Evolutionary conservation across 73 alveolate species (phyloP).

Genomic region (Strombidium stylifer): DNA sequence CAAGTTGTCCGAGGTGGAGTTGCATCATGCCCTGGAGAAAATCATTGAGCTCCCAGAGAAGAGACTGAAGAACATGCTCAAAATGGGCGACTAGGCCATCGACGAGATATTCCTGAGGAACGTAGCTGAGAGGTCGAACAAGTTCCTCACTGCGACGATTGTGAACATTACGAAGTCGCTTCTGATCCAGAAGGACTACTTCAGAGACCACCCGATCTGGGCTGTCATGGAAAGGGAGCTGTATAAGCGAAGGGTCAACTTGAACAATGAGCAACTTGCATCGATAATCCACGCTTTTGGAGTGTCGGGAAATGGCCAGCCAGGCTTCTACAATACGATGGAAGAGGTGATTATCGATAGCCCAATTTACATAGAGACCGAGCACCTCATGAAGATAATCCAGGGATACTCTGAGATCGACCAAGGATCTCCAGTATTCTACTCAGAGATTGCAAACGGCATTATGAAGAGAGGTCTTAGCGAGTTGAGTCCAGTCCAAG

Average conservation of each 20-base stretch:
- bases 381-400: conserved; percentile 32
- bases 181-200: conserved; percentile 10
- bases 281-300: conserved; percentile 41
- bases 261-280: conserved; percentile 41
- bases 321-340: conserved; percentile 20
- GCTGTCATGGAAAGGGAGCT: conserved; percentile 36
- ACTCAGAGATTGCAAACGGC: conserved; percentile 15
- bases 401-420: conserved; percentile 32
- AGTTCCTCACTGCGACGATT: conserved; percentile 44
- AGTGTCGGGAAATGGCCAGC: conserved; percentile 41
- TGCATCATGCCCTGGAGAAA: conserved; percentile 33
- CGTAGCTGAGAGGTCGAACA: conserved; percentile 31
- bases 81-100: conserved; percentile 3
- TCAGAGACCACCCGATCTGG: conserved; percentile 49
- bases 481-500: not conserved
- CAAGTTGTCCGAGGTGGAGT: conserved; percentile 51
- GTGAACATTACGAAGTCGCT: conserved; percentile 37
- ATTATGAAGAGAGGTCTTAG: conserved; percentile 9
- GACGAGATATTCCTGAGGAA: conserved; percentile 34
- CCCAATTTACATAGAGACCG: conserved; percentile 28
- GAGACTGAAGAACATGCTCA: conserved; percentile 41
- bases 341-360: conserved; percentile 49
- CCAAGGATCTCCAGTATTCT: conserved; percentile 39
- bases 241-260: conserved; percentile 28
- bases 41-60: conserved; percentile 57